Percentiles rank a stretch among this genome's conserved stretches.
Evolutionary conservation across 352 stramenopile species (phyloP).

Genomic region (Pythium periplocum): DNA sequence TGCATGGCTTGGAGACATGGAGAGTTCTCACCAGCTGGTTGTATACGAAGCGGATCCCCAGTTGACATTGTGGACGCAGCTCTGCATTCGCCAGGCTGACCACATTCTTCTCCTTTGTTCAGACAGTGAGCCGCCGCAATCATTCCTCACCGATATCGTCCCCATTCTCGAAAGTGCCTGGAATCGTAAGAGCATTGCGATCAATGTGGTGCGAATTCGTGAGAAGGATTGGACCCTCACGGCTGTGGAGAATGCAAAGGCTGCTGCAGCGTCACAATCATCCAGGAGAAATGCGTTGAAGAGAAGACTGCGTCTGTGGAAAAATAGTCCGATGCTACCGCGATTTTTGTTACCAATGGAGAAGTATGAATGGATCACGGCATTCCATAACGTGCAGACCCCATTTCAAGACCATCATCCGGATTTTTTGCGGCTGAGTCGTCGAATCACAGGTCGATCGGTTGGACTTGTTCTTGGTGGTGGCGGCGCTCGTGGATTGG

Average conservation of each 20-base stretch:
- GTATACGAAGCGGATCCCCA: conserved; percentile 77
- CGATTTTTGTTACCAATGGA: conserved; percentile 74
- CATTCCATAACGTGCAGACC: conserved; percentile 82
- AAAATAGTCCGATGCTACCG: conserved; percentile 53
- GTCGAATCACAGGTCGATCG: conserved; percentile 89
- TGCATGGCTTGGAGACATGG: conserved; percentile 78
- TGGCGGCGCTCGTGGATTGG: conserved; percentile 89
- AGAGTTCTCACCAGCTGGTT: conserved; percentile 69
- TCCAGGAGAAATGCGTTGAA: conserved; percentile 52
- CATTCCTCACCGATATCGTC: conserved; percentile 70
- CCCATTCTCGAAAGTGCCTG: conserved; percentile 59
- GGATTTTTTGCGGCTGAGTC: conserved; percentile 83
- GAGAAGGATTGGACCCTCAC: conserved; percentile 71
- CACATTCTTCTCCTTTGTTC: conserved; percentile 80
- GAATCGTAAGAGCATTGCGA: conserved; percentile 63
- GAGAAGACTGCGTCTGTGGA: conserved; percentile 50
- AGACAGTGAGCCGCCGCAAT: conserved; percentile 56
- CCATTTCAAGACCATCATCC: conserved; percentile 65
- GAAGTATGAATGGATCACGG: conserved; percentile 84
- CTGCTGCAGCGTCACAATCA: conserved; percentile 34
- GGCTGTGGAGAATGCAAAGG: conserved; percentile 41
- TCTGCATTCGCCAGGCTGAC: conserved; percentile 83
- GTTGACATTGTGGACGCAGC: conserved; percentile 72
- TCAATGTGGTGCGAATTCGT: conserved; percentile 76
- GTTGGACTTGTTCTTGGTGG: conserved; percentile 93